These are phyloP conservation scores for Pseudomassariella vexata DNA, from an alignment of 2,329 filamentous ascomycete species.

Conservation along the genomic window DNA sequence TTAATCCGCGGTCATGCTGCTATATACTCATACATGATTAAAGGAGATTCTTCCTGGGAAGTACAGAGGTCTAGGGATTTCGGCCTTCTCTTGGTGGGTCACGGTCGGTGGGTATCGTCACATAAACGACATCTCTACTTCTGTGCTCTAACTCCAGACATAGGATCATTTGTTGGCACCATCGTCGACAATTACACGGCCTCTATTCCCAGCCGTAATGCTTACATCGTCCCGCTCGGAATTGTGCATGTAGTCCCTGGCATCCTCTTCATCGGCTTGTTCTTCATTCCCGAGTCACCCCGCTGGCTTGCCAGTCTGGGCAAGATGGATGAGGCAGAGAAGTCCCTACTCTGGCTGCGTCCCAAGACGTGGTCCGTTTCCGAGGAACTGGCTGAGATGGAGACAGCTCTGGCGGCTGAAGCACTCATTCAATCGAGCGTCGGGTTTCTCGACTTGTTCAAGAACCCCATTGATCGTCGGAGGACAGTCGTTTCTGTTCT, in stretches of 20 bases:
- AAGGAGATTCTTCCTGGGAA: slow-evolving; percentile 39
- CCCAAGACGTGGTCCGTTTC: slow-evolving; percentile 24
- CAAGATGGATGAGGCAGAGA: slow-evolving; percentile 21
- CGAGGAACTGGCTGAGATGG: slow-evolving; percentile 31
- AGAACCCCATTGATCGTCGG: slow-evolving; percentile 44
- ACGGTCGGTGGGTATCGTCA: slow-evolving; percentile 35
- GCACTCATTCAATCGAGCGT: slow-evolving; percentile 22
- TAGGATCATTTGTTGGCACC: slow-evolving; percentile 42
- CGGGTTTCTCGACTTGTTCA: slow-evolving; percentile 40
- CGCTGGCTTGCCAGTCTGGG: slow-evolving; percentile 33
- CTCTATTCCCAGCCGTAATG: slow-evolving; percentile 14
- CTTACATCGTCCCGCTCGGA: slow-evolving; percentile 21
- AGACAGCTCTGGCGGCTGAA: slow-evolving; percentile 28
- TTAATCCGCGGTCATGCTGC: too few species aligned
- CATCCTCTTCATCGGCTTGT: slow-evolving; percentile 27
- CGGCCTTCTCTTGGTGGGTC: slow-evolving; percentile 41
- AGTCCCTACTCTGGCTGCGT: slow-evolving; percentile 25
- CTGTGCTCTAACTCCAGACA: slow-evolving; percentile 13
- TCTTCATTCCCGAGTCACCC: slow-evolving; percentile 34
- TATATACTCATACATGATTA: too few species aligned
- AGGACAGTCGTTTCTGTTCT: slow-evolving; percentile 42
- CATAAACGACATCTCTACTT: slow-evolving; percentile 1
- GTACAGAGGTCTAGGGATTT: slow-evolving; percentile 41
- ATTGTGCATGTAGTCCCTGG: slow-evolving; percentile 27
- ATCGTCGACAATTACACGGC: slow-evolving; percentile 43